These are phyloP conservation scores for Platanthera zijinensis DNA, from an alignment of 106 monocot genomes.

Conservation along the genomic window DNA sequence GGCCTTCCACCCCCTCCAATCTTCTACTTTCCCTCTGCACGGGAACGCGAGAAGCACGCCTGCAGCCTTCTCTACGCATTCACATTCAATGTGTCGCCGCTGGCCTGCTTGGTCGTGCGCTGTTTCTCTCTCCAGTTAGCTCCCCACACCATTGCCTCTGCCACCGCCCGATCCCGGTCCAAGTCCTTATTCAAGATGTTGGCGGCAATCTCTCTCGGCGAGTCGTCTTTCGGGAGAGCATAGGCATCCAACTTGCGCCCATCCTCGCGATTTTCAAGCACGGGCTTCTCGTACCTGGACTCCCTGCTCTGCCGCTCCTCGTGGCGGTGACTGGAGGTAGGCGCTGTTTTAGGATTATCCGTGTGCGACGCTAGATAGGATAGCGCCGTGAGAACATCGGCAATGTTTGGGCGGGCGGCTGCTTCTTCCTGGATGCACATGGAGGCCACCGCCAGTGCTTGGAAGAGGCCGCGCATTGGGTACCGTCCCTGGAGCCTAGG, in stretches of 20 bases:
- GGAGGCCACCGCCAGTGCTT: constrained; percentile 74
- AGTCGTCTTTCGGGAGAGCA: constrained; percentile 29
- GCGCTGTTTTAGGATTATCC: constrained; percentile 33
- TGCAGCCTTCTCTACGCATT: not conserved
- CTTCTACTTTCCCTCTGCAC: too few relatives aligned
- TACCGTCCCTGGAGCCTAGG: constrained; percentile 49
- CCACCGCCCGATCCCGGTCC: constrained; percentile 54
- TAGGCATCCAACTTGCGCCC: constrained; percentile 12
- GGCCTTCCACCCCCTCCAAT: too few relatives aligned
- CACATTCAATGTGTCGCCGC: constrained; percentile 8
- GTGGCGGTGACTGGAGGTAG: not conserved
- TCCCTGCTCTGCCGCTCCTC: constrained; percentile 6
- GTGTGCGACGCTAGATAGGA: constrained; percentile 57
- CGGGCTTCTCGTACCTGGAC: constrained; percentile 1
- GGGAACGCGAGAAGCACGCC: too few relatives aligned
- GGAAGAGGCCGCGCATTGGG: constrained; percentile 72
- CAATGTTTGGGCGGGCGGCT: constrained; percentile 57
- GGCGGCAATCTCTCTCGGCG: constrained; percentile 14
- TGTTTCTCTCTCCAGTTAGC: constrained; percentile 62
- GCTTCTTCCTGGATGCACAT: constrained; percentile 87
- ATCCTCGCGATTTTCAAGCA: not conserved
- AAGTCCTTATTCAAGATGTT: constrained; percentile 23
- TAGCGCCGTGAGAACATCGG: constrained; percentile 75
- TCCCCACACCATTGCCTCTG: constrained; percentile 88
- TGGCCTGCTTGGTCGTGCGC: constrained; percentile 10